Evolutionary conservation across 805 yeast species (phyloP).

Genomic region (Suhomyces canberraensis): DNA sequence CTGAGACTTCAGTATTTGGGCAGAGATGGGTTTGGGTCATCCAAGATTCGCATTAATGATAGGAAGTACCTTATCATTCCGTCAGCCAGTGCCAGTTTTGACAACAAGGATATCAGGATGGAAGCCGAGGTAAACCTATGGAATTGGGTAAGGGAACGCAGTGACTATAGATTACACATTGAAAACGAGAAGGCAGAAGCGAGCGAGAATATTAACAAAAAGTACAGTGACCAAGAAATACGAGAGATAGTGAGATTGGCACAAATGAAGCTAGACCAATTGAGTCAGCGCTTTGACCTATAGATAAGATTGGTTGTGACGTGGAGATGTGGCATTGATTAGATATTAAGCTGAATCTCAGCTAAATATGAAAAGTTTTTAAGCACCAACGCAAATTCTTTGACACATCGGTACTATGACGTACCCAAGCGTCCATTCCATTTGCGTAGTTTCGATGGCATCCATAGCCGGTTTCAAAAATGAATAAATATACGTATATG

Average conservation of each 20-base stretch:
- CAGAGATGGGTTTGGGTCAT: conserved; percentile 3
- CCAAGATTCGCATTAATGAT: conserved; percentile 28
- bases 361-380: too few relatives aligned
- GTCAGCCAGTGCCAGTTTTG: conserved; percentile 32
- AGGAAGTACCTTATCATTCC: conserved; percentile 39
- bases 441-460: too few relatives aligned
- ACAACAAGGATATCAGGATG: conserved; percentile 22
- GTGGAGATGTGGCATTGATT: too few relatives aligned
- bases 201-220: conserved; percentile 3
- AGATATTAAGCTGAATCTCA: too few relatives aligned
- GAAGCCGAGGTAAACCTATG: conserved; percentile 61
- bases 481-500: too few relatives aligned
- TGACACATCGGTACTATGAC: too few relatives aligned
- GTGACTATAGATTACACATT: conserved; percentile 16
- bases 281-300: conserved; percentile 15
- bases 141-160: conserved; percentile 61
- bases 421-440: too few relatives aligned
- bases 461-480: too few relatives aligned
- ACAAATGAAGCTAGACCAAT: conserved; percentile 37
- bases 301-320: too few relatives aligned
- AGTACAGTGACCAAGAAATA: conserved; percentile 41
- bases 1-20: conserved; percentile 1
- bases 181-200: conserved; percentile 5
- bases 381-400: too few relatives aligned
- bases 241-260: conserved; percentile 46